A percentile compares a stretch with the other conserved stretches of the same genome.
These are phyloP conservation scores for Ilyonectria robusta DNA, from an alignment of 2,329 filamentous ascomycete species.

Conservation along the genomic window DNA sequence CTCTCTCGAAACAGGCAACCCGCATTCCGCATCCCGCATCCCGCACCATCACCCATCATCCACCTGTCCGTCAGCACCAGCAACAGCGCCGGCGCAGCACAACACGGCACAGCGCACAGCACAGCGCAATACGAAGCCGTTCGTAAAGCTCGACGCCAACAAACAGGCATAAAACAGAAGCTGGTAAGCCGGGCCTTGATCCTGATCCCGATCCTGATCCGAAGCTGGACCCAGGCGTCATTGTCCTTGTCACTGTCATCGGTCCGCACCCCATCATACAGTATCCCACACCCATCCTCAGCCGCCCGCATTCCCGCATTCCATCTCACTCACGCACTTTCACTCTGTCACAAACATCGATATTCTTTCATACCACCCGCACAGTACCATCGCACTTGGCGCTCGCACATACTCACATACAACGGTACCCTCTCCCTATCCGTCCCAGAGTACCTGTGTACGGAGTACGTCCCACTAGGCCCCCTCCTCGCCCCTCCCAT, in stretches of 20 bases:
- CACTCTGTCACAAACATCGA: slow-evolving; percentile 8
- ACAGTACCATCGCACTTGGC: slow-evolving; percentile 9
- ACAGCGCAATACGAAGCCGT: slow-evolving; percentile 12
- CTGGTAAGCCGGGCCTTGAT: slow-evolving; percentile 14
- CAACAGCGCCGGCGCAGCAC: slow-evolving; percentile 23
- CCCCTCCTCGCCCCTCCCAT: slow-evolving; percentile 30
- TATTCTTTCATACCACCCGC: slow-evolving; percentile 14
- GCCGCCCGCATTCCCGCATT: slow-evolving; percentile 32
- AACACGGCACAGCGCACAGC: slow-evolving; percentile 7
- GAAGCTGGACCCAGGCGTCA: slow-evolving; percentile 19
- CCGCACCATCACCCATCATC: slow-evolving; percentile 17
- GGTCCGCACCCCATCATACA: slow-evolving; percentile 9
- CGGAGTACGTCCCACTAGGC: slow-evolving; percentile 28
- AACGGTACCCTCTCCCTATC: slow-evolving; percentile 17
- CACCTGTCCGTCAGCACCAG: slow-evolving; percentile 16
- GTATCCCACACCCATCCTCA: slow-evolving; percentile 24
- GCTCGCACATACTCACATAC: slow-evolving; percentile 5
- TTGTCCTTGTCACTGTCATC: slow-evolving; percentile 19
- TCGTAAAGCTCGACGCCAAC: slow-evolving; percentile 5
- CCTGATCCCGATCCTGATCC: slow-evolving; percentile 19
- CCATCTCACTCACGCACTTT: slow-evolving; percentile 14
- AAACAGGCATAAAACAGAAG: slow-evolving; percentile 14
- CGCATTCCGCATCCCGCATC: slow-evolving; percentile 26
- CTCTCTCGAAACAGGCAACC: slow-evolving; percentile 14
- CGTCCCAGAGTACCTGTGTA: slow-evolving; percentile 24